Conservation (phyloP, 1,284 basidiomycete species). For the Anthracocystis setariae region DNA sequence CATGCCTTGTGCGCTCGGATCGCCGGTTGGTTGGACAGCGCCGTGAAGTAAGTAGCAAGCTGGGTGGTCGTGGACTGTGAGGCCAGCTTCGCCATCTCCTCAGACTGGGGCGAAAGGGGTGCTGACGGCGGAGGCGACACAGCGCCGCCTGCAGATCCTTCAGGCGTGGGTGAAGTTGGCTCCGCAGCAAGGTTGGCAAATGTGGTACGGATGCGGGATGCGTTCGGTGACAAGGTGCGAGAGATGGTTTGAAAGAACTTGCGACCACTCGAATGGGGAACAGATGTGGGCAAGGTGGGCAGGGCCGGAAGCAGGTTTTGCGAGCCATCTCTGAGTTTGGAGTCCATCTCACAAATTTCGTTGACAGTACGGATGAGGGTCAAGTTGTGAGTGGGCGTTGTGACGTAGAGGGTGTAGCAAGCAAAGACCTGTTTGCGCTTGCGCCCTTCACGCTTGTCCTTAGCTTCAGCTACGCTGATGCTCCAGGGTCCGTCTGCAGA, state of each 20-base stretch:
- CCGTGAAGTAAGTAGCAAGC: conserved; percentile 82
- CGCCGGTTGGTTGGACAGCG: conserved; percentile 75
- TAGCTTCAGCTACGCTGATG: conserved; percentile 76
- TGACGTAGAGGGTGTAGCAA: conserved; percentile 65
- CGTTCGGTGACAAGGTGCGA: conserved; percentile 52
- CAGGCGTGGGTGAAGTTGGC: conserved; percentile 25
- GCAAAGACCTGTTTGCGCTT: conserved; percentile 58
- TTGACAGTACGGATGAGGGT: conserved; percentile 80
- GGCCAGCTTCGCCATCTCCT: conserved; percentile 17
- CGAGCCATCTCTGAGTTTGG: conserved; percentile 72
- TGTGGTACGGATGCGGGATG: conserved; percentile 23
- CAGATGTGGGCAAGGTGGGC: conserved; percentile 29
- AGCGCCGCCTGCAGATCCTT: conserved; percentile 6
- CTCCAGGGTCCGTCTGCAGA: conserved; percentile 75
- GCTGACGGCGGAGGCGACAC: conserved; percentile 41
- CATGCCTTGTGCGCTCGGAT: conserved; percentile 77
- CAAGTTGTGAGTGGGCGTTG: conserved; percentile 86
- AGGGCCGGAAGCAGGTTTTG: conserved; percentile 25
- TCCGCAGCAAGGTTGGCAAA: conserved; percentile 35
- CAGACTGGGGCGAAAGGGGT: conserved; percentile 32
- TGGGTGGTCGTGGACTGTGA: conserved; percentile 49
- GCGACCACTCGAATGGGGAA: conserved; percentile 38
- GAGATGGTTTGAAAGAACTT: conserved; percentile 59
- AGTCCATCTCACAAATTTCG: conserved; percentile 80
- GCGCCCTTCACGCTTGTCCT: conserved; percentile 42